These are phyloP conservation scores for Solanum appendiculatum DNA, from an alignment of 257 asterid species.

Conservation along the genomic window DNA sequence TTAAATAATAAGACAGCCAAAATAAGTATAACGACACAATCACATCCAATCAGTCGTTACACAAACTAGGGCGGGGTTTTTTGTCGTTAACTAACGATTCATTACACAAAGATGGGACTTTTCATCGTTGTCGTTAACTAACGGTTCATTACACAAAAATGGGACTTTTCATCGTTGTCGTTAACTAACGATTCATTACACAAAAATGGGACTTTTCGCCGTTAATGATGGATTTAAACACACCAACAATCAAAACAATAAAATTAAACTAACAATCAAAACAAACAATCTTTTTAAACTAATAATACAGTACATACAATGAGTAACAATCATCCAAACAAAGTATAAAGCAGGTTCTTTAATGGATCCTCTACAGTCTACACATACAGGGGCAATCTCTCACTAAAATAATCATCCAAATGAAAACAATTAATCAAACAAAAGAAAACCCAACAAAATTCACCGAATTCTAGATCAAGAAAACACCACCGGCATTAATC, in stretches of 20 bases:
- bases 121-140: background rate
- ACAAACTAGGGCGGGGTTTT: background rate
- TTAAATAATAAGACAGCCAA: background rate
- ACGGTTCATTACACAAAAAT: background rate
- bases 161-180: background rate
- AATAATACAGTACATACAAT: background rate
- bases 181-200: background rate
- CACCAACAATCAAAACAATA: background rate
- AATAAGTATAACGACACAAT: background rate
- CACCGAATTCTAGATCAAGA: background rate
- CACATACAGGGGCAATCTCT: background rate
- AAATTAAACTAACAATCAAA: background rate
- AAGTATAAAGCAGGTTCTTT: background rate
- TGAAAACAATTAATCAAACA: background rate
- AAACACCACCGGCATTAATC: background rate
- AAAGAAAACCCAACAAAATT: background rate
- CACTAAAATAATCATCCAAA: background rate
- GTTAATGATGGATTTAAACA: background rate
- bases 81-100: background rate
- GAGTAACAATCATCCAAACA: background rate
- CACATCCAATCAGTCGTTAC: background rate
- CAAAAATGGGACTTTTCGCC: background rate
- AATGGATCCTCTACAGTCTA: background rate
- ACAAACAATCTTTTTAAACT: background rate
- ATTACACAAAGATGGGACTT: background rate